A percentile compares a stretch with the other conserved stretches of the same genome.
Conservation (phyloP, 805 yeast species). For the Metschnikowia dekortorum region DNA sequence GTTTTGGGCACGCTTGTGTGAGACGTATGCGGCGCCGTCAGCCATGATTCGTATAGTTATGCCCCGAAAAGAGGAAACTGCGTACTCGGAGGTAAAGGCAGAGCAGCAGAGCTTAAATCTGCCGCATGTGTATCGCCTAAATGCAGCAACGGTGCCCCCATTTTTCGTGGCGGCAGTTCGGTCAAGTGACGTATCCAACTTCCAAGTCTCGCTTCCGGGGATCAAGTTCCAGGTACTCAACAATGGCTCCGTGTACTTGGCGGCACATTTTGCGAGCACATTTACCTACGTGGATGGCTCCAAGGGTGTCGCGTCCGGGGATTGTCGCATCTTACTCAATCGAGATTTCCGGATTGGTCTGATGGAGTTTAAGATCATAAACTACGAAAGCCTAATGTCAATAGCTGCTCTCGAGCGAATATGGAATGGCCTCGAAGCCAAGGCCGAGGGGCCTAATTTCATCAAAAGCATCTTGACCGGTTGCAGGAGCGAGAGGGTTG, state of each 20-base stretch:
- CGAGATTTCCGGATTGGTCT: constrained; percentile 65
- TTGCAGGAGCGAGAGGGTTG: constrained; percentile 38
- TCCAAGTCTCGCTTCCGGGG: constrained; percentile 32
- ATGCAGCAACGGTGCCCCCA: constrained; percentile 60
- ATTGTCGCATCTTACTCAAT: constrained; percentile 58
- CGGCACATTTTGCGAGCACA: constrained; percentile 25
- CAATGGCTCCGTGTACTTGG: constrained; percentile 35
- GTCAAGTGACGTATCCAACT: constrained; percentile 35
- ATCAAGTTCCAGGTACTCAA: constrained; percentile 37
- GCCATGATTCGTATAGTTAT: constrained; percentile 28
- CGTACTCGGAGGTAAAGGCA: not conserved
- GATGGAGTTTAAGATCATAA: constrained; percentile 50
- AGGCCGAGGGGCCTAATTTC: constrained; percentile 4
- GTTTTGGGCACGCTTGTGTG: constrained; percentile 36
- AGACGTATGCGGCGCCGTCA: constrained; percentile 28
- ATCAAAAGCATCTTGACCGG: constrained; percentile 5
- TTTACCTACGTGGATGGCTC: constrained; percentile 65
- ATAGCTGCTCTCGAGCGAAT: constrained; percentile 23
- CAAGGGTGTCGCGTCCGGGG: constrained; percentile 57
- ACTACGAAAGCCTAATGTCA: constrained; percentile 25
- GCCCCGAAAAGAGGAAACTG: constrained; percentile 13
- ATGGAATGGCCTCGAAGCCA: constrained; percentile 20
- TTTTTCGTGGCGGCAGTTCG: constrained; percentile 50
- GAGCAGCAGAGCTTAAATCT: not conserved
- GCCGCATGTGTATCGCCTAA: constrained; percentile 48